Percentiles rank a stretch among this genome's conserved stretches.
These are phyloP conservation scores for Fagus sylvatica DNA, from an alignment of 306 rosid species.

Conservation along the genomic window DNA sequence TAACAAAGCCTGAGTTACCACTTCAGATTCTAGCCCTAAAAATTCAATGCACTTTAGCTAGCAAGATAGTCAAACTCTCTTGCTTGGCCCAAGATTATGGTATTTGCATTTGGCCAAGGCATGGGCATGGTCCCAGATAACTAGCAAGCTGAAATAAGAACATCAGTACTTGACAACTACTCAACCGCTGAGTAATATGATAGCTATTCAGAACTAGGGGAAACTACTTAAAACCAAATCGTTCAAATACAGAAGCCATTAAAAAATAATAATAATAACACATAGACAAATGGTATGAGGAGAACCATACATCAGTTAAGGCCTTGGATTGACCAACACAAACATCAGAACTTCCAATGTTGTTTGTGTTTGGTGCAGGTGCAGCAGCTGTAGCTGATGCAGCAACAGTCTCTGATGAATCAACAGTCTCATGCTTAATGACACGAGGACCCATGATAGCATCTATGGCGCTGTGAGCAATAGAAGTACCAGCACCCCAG, in stretches of 20 bases:
- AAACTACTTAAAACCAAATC: background rate
- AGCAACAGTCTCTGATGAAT: conserved; percentile 18
- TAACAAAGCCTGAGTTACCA: no score
- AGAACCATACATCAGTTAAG: conserved; percentile 24
- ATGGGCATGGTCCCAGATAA: no score
- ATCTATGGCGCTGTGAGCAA: conserved; percentile 27
- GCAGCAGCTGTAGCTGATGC: conserved; percentile 4
- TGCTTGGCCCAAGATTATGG: no score
- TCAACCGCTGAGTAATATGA: no score
- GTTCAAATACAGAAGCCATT: background rate
- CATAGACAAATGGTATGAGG: background rate
- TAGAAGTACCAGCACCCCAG: conserved; percentile 22
- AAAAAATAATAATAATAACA: background rate
- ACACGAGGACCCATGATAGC: conserved; percentile 31
- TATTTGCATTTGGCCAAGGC: no score
- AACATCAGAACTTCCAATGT: background rate
- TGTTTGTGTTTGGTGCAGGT: background rate
- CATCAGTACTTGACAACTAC: no score
- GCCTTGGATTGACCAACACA: conserved; percentile 25
- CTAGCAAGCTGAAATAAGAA: no score
- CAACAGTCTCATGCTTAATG: conserved; percentile 17
- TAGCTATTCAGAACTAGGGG: background rate
- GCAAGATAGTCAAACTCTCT: no score
- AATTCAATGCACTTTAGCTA: no score
- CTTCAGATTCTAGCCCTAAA: no score